These are phyloP conservation scores for Sarocladium kiliense DNA, from an alignment of 2,329 filamentous ascomycete species.

Conservation along the genomic window DNA sequence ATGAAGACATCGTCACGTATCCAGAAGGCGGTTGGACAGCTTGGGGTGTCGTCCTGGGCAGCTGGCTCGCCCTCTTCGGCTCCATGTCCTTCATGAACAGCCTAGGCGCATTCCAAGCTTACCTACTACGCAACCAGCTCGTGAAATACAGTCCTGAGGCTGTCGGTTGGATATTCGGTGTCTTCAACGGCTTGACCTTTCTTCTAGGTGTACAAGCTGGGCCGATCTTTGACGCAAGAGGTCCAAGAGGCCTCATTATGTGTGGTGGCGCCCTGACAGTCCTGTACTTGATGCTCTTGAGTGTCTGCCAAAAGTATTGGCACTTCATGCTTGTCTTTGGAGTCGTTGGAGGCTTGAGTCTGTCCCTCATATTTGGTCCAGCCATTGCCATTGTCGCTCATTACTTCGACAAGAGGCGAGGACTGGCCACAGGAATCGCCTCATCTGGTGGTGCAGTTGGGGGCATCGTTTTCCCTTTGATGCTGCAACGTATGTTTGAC, in stretches of 20 bases:
- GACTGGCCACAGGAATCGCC: slow-evolving; percentile 11
- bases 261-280: not conserved
- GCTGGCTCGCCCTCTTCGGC: slow-evolving; percentile 10
- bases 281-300: slow-evolving; percentile 8
- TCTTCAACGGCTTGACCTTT: slow-evolving; percentile 11
- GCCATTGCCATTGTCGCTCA: slow-evolving; percentile 8
- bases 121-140: slow-evolving; percentile 10
- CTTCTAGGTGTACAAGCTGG: slow-evolving; percentile 10
- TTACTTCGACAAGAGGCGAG: slow-evolving; percentile 10
- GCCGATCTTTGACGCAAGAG: slow-evolving; percentile 12
- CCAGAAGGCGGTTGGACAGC: slow-evolving; percentile 11
- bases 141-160: slow-evolving; percentile 1
- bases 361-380: slow-evolving; percentile 3
- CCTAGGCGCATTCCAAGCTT: slow-evolving; percentile 10
- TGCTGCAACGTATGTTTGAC: slow-evolving; percentile 10
- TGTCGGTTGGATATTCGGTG: slow-evolving; percentile 12
- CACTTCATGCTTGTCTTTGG: slow-evolving; percentile 11
- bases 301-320: slow-evolving; percentile 6
- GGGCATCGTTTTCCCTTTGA: slow-evolving; percentile 12
- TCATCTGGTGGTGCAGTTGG: slow-evolving; percentile 11
- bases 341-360: slow-evolving; percentile 11
- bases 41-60: slow-evolving; percentile 11
- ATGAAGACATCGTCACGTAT: slow-evolving; percentile 4
- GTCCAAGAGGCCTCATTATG: not conserved
- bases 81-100: slow-evolving; percentile 12